Percentiles rank a stretch among this genome's conserved stretches.
Conservation (phyloP, 176 grass and related monocot species). For the Bothriochloa decipiens region DNA sequence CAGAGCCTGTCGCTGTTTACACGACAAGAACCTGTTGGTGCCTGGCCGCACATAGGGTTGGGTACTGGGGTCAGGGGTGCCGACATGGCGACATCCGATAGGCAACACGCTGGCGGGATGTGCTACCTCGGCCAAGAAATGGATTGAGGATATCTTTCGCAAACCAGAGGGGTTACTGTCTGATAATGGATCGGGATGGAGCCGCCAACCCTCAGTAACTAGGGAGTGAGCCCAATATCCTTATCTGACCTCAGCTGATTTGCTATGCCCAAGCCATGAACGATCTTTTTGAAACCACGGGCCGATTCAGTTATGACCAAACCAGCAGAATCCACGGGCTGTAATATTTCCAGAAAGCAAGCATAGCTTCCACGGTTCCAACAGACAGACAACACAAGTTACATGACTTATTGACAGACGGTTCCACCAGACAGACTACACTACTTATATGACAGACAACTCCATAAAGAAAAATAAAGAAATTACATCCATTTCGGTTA, state of each 20-base stretch:
- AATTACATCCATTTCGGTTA: background rate
- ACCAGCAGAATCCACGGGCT: background rate
- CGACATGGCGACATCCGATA: background rate
- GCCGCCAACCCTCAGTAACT: too few species aligned
- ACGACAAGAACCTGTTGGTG: background rate
- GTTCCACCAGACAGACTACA: background rate
- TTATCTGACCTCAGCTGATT: background rate
- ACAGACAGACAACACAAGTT: background rate
- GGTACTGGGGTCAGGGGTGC: too few species aligned
- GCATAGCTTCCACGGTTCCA: background rate
- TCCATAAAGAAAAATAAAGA: background rate
- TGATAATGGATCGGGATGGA: background rate
- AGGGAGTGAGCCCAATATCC: background rate
- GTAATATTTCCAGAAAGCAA: background rate
- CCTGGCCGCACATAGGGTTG: background rate
- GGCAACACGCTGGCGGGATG: background rate
- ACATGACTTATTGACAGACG: background rate
- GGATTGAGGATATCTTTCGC: background rate
- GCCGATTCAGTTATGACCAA: background rate
- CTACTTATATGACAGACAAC: background rate
- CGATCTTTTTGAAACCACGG: background rate
- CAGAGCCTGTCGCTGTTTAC: background rate
- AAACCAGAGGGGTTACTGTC: background rate
- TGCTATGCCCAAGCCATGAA: background rate
- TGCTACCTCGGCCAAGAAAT: background rate